Evolutionary conservation across 2,329 filamentous ascomycete genomes (phyloP), one percentile per base, ranked within the genome.

Genomic region (Alternaria solani): DNA sequence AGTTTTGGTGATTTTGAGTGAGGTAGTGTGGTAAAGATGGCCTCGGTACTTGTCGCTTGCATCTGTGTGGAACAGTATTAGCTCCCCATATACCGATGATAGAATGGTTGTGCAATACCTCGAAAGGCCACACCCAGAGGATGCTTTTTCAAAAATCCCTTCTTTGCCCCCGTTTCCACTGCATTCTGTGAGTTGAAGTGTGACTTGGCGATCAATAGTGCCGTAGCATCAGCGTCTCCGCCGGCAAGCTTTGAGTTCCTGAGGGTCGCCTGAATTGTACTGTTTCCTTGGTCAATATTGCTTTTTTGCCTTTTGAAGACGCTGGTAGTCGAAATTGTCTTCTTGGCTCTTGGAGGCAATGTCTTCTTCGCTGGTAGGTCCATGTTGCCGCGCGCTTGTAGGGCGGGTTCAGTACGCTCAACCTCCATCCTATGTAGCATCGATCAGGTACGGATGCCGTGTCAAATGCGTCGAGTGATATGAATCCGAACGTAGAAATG

Each of bases 81-180:
- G 65, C 23, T 28, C 7, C 25, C 23, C 20, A 12, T 2, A 1
- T 5, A 20, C 5, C 23, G 14, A 36, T 16, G 11, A 32, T n/a
- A 23, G 6, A 8, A 25, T 8, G 7, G n/a, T 9, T 18, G 28
- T 4, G 14, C 30, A 46, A 6, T 60, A 74, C 77, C 69, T 59
- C 70, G 72, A 64, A 77, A 78, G 2, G 55, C 62, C 9, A 66
- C 34, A 30, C 65, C 69, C 7, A 78, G 63, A 2, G 73, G 67
- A 53, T 77, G 73, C 41, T 58, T 47, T 7, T 59, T 57, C 7
- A 51, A 48, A 7, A 49, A 41, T 8, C 48, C 64, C 52, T 55
- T 64, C 20, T 32, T 55, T 1, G 36, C 46, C 16, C 11, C 51
- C 6, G 47, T 61, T 36, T 65, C 68, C 36, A 57, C 54, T 39